Base-by-base conservation (phyloP, 345 rosid species). In the Carallia pectinifolia region DNA sequence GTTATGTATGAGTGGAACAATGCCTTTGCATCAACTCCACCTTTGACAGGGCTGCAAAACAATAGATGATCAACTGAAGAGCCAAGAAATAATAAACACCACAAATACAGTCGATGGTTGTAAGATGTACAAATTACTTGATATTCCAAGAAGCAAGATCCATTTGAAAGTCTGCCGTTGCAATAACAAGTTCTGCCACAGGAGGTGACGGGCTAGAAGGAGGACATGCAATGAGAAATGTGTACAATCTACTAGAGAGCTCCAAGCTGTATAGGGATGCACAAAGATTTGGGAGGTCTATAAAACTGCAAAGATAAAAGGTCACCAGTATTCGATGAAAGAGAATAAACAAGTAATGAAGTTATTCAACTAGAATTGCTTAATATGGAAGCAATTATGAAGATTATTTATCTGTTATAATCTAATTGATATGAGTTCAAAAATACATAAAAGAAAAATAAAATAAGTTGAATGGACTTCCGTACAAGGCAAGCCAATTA, bases 131-230 rank as follows among this genome's bases (percentile, higher is more conserved):
- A 64, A 37, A 37, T 64, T 64, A 69, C 79, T 59, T 75, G 18
- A 75, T 65, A 58, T 75, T 75, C 79, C 79, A 75, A 31, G 79
- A 75, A 38, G 70, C 66, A 69, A 75, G 61, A 64, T 75, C 74
- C 61, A 5, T 68, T 69, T 75, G 79, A 50, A 75, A 75, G 30
- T 75, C 79, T 9, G 74, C 74, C 33, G 79, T 69, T n/a, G 74
- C 79, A 58, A 75, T 75, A 39, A 50, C 74, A 50, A 75, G 79
- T 54, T 75, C 74, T 27, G 72, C 59, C 4, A 69, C 48, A 64
- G 70, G 70, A 3, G 58, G 61, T 33, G 70, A 75, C 29, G 62
- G 74, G 3, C 62, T 64, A 23, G 70, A 29, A 58, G 79, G 79
- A 37, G 74, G 79, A 52, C 70, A 69, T 6, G 74, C 61, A 29